A percentile compares a stretch with the other conserved stretches of the same genome.
Conservation (phyloP, 441 rosid species). For the Manihot esculenta region DNA sequence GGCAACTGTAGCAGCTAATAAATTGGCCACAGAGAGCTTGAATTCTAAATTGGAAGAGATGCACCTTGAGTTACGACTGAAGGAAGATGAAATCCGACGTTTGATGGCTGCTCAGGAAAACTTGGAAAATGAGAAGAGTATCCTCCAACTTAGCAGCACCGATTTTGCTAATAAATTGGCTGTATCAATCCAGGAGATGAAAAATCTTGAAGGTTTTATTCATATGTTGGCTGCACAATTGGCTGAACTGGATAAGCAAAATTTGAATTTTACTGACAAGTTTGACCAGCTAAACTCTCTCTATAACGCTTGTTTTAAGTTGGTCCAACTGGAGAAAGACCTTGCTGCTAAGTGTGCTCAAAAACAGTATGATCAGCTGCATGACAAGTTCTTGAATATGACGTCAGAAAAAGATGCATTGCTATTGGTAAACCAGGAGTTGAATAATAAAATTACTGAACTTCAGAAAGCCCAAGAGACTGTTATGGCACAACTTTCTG, state of each 20-base stretch:
- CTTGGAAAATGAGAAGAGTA: constrained; percentile 56
- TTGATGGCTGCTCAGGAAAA: constrained; percentile 46
- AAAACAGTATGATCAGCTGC: constrained; percentile 52
- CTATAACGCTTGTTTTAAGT: constrained; percentile 50
- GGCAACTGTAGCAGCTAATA: constrained; percentile 45
- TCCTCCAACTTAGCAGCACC: constrained; percentile 45
- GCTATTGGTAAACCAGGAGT: constrained; percentile 41
- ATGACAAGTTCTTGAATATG: constrained; percentile 43
- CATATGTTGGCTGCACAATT: constrained; percentile 44
- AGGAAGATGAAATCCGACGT: constrained; percentile 54
- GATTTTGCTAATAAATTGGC: constrained; percentile 47
- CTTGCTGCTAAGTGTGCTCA: constrained; percentile 48
- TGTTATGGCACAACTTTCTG: constrained; percentile 44
- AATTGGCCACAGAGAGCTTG: constrained; percentile 47
- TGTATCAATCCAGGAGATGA: constrained; percentile 47
- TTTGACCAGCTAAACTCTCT: constrained; percentile 57
- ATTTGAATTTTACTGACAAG: constrained; percentile 41
- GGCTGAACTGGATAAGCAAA: constrained; percentile 58
- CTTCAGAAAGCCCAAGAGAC: constrained; percentile 60
- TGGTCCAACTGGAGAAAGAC: constrained; percentile 50
- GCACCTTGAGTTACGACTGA: constrained; percentile 43
- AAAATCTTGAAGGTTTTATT: constrained; percentile 52
- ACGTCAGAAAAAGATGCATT: constrained; percentile 55
- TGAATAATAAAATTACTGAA: constrained; percentile 48
- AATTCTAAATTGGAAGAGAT: constrained; percentile 56